phyloP scores from a whole-genome alignment of 306 rosid genomes.

The Acacia melanoxylon region DNA sequence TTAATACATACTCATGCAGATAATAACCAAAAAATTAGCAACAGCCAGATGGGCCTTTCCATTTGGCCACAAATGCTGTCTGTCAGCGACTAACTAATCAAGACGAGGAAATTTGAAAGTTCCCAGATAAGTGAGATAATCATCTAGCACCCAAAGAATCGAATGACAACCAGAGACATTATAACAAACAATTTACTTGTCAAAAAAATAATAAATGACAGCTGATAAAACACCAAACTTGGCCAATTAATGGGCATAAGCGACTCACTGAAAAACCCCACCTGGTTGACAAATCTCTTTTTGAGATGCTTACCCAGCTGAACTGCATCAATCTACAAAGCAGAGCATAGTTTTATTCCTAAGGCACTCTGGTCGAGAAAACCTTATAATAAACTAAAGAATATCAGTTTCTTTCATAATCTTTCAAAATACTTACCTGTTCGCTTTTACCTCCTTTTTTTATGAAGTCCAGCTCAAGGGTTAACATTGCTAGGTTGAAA shows the following conservation, averaged over 20 bases:
- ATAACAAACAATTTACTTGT: not conserved
- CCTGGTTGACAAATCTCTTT: slow-evolving; percentile 76
- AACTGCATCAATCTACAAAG: slow-evolving; percentile 87
- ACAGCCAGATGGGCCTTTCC: not conserved
- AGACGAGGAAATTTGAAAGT: not conserved
- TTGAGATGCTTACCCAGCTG: slow-evolving; percentile 63
- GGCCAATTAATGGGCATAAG: slow-evolving; percentile 11
- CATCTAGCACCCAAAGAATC: not conserved
- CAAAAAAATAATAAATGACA: not conserved
- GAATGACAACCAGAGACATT: not conserved
- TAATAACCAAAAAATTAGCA: not conserved
- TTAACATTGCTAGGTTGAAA: slow-evolving; percentile 75
- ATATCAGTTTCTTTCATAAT: not conserved
- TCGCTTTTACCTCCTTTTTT: slow-evolving; percentile 74
- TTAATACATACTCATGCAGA: not conserved
- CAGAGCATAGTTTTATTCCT: slow-evolving; percentile 10
- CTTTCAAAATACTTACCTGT: slow-evolving; percentile 52
- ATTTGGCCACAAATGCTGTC: not conserved
- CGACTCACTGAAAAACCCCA: slow-evolving; percentile 27
- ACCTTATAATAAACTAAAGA: slow-evolving; percentile 1
- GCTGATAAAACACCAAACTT: not conserved
- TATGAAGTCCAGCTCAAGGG: slow-evolving; percentile 83
- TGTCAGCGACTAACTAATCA: not conserved
- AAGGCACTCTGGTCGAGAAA: slow-evolving; percentile 13
- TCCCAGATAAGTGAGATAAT: not conserved